Evolutionary conservation across 345 rosid species (phyloP).

Genomic region (Hibiscus syriacus): DNA sequence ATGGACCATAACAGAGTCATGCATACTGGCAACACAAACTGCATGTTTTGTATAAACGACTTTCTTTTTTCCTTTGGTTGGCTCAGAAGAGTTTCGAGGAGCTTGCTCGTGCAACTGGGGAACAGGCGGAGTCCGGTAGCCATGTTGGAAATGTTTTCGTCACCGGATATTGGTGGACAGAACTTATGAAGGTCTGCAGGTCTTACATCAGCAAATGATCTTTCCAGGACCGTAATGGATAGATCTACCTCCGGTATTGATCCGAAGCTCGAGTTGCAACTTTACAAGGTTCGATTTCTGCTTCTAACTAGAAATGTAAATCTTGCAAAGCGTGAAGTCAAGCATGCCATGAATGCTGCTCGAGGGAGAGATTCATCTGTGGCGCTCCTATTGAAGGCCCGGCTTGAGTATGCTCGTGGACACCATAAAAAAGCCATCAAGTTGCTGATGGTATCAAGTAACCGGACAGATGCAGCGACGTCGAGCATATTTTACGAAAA

Average conservation of each 20-base stretch:
- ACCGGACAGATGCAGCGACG: conserved; percentile 55
- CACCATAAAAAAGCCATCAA: conserved; percentile 90
- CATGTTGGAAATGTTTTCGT: conserved; percentile 47
- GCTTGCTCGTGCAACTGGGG: conserved; percentile 59
- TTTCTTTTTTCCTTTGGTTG: conserved; percentile 10
- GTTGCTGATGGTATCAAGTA: conserved; percentile 75
- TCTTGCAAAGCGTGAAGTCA: conserved; percentile 94
- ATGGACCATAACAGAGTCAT: background rate
- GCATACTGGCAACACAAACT: background rate
- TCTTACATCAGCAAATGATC: conserved; percentile 48
- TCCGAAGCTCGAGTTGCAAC: conserved; percentile 89
- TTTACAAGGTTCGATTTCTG: conserved; percentile 82
- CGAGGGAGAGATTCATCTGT: conserved; percentile 79
- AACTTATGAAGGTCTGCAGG: conserved; percentile 45
- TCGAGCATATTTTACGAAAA: conserved; percentile 80
- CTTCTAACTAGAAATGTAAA: conserved; percentile 85
- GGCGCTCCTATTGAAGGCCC: conserved; percentile 88
- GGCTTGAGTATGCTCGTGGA: conserved; percentile 95
- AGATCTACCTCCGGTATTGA: conserved; percentile 51
- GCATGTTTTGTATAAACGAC: background rate
- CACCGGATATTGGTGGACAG: conserved; percentile 63
- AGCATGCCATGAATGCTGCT: conserved; percentile 86
- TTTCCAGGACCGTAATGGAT: conserved; percentile 46
- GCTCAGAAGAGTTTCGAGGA: conserved; percentile 63
- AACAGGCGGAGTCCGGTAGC: too few species aligned